Percentiles rank a stretch among this genome's conserved stretches.
phyloP scores from a whole-genome alignment of 2,329 filamentous ascomycete species.

The Beauveria sp. region DNA sequence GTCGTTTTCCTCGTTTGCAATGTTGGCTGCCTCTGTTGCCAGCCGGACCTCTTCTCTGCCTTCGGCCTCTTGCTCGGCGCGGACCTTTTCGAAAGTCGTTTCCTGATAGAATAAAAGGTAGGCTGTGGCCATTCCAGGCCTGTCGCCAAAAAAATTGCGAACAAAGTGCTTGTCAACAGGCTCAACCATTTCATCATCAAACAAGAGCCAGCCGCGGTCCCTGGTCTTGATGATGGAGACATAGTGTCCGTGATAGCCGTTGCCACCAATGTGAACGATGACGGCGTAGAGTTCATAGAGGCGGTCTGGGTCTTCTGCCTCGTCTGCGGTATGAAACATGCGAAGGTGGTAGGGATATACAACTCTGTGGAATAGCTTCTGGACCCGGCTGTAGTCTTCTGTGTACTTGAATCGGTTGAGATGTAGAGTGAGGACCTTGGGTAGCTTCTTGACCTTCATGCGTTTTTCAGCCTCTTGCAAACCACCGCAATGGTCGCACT shows the following conservation, averaged over 20 bases:
- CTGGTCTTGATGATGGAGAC: constrained; percentile 97
- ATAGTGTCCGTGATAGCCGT: constrained; percentile 96
- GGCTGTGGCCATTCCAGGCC: constrained; percentile 81
- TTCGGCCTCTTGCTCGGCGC: constrained; percentile 77
- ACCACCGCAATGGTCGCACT: constrained; percentile 94
- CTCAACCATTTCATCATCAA: constrained; percentile 98
- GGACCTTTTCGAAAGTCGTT: constrained; percentile 60
- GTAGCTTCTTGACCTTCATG: constrained; percentile 97
- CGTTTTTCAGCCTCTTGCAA: constrained; percentile 96
- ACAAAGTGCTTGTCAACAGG: constrained; percentile 96
- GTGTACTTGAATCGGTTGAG: constrained; percentile 98
- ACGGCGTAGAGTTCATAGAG: constrained; percentile 96
- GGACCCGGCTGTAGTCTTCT: constrained; percentile 84
- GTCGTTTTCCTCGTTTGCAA: constrained; percentile 42
- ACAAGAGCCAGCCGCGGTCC: constrained; percentile 90
- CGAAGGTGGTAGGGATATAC: constrained; percentile 95
- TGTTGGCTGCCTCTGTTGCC: constrained; percentile 48
- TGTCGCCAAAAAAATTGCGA: constrained; percentile 93
- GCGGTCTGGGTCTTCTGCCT: constrained; percentile 86
- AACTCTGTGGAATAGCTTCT: constrained; percentile 94
- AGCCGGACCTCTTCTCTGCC: constrained; percentile 55
- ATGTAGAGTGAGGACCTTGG: constrained; percentile 85
- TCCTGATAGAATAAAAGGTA: constrained; percentile 99
- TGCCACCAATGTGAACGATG: constrained; percentile 93
- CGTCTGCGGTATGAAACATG: constrained; percentile 95